phyloP scores from a whole-genome alignment of 768 basidiomycete genomes.

The Boletus rubropictus region DNA sequence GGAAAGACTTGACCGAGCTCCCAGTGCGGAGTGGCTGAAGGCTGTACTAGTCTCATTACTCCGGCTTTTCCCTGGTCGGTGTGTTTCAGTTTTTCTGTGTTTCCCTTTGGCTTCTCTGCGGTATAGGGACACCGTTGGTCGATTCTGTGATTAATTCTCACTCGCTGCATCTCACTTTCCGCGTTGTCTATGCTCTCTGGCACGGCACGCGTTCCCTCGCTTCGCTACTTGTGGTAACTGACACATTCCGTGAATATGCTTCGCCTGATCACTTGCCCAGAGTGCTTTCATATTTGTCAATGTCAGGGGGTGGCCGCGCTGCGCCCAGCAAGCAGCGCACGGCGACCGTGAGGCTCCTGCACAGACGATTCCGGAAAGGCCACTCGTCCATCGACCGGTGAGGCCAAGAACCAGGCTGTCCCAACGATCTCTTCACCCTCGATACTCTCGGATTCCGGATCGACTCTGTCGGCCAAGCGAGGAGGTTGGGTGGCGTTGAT shows the following conservation, averaged over 20 bases:
- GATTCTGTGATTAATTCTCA: conserved; percentile 22
- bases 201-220: conserved; percentile 28
- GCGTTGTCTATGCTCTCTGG: conserved; percentile 26
- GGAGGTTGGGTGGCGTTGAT: conserved; percentile 18
- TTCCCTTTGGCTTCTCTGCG: background rate
- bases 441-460: conserved; percentile 45
- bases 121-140: conserved; percentile 9
- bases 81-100: conserved; percentile 1
- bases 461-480: conserved; percentile 33
- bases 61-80: conserved; percentile 24
- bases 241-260: background rate
- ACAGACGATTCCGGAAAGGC: background rate
- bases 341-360: background rate
- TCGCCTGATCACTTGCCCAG: conserved; percentile 22
- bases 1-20: conserved; percentile 22
- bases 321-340: background rate
- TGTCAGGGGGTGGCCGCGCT: conserved; percentile 17
- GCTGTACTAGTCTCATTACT: conserved; percentile 10
- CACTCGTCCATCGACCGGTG: background rate
- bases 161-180: conserved; percentile 23
- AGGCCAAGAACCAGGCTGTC: conserved; percentile 1
- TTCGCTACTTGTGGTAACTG: conserved; percentile 41
- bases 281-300: conserved; percentile 34
- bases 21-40: conserved; percentile 20
- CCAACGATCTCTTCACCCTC: conserved; percentile 18